Conservation (phyloP, 495 filamentous ascomycete species). For the Bryoglossum gracile region DNA sequence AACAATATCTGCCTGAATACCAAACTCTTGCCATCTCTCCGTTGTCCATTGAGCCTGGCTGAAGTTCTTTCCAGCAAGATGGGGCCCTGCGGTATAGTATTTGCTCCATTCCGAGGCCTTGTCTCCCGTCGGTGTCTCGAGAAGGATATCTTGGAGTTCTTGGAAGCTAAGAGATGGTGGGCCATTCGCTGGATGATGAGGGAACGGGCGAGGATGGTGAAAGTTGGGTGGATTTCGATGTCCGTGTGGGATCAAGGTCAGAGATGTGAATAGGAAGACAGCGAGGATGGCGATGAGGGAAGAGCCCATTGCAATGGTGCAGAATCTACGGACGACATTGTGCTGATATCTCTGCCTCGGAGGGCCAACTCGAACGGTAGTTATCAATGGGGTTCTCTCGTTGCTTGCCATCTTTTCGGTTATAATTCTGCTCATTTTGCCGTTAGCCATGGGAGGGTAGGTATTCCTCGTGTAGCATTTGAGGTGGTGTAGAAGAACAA, state of each 20-base stretch:
- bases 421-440: background rate
- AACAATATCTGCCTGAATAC: conserved; percentile 61
- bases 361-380: conserved; percentile 44
- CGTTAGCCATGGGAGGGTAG: conserved; percentile 33
- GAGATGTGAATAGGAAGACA: conserved; percentile 48
- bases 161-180: conserved; percentile 44
- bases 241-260: conserved; percentile 36
- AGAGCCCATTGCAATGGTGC: conserved; percentile 5
- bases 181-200: conserved; percentile 29
- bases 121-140: conserved; percentile 59
- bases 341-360: conserved; percentile 60
- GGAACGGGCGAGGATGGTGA: conserved; percentile 9
- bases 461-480: background rate
- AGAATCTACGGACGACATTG: conserved; percentile 45
- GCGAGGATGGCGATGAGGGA: conserved; percentile 42
- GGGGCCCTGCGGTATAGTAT: conserved; percentile 85
- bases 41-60: conserved; percentile 77
- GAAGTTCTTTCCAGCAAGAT: conserved; percentile 80
- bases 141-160: conserved; percentile 62
- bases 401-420: conserved; percentile 45
- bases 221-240: conserved; percentile 26
- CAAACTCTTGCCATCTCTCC: conserved; percentile 78
- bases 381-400: conserved; percentile 56
- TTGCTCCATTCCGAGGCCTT: conserved; percentile 74
- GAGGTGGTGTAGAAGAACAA: background rate